phyloP scores from a whole-genome alignment of 208 protist genomes.

The Acanthamoeba royreba region DNA sequence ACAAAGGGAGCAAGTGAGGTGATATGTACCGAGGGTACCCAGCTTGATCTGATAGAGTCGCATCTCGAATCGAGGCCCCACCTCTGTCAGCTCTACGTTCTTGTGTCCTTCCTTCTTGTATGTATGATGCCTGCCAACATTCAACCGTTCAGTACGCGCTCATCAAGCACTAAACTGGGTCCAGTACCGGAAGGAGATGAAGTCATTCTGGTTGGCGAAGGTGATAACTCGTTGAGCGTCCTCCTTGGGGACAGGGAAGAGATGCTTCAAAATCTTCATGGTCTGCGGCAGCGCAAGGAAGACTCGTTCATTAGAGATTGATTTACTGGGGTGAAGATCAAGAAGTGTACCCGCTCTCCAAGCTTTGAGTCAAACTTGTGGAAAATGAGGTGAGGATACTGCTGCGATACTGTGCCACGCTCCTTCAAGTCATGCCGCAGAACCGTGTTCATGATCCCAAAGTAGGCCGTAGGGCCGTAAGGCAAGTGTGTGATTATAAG shows the following conservation, averaged over 20 bases:
- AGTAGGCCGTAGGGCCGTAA: slow-evolving; percentile 98
- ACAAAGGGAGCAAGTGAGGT: not conserved
- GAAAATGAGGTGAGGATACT: slow-evolving; percentile 98
- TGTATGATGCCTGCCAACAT: slow-evolving; percentile 88
- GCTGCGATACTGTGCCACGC: slow-evolving; percentile 87
- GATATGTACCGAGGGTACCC: slow-evolving; percentile 76
- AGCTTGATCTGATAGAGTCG: slow-evolving; percentile 95
- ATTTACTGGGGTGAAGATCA: not conserved
- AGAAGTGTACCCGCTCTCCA: slow-evolving; percentile 86
- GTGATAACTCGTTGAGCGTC: slow-evolving; percentile 94
- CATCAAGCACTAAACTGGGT: not conserved
- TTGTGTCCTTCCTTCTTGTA: slow-evolving; percentile 84
- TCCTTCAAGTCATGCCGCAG: slow-evolving; percentile 94
- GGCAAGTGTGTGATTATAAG: slow-evolving; percentile 97
- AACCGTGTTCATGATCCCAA: slow-evolving; percentile 95
- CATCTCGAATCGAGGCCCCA: slow-evolving; percentile 98
- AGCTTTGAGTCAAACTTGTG: slow-evolving; percentile 96
- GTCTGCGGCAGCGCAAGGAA: slow-evolving; percentile 35
- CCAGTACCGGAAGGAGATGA: slow-evolving; percentile 93
- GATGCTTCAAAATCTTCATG: slow-evolving; percentile 90
- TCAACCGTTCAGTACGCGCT: too few species aligned
- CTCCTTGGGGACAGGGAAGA: slow-evolving; percentile 97
- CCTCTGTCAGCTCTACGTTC: slow-evolving; percentile 93
- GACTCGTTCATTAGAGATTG: not conserved
- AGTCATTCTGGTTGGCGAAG: slow-evolving; percentile 98